Base-by-base conservation (phyloP, 2,329 filamentous ascomycete genomes). In the Alternaria atra region DNA sequence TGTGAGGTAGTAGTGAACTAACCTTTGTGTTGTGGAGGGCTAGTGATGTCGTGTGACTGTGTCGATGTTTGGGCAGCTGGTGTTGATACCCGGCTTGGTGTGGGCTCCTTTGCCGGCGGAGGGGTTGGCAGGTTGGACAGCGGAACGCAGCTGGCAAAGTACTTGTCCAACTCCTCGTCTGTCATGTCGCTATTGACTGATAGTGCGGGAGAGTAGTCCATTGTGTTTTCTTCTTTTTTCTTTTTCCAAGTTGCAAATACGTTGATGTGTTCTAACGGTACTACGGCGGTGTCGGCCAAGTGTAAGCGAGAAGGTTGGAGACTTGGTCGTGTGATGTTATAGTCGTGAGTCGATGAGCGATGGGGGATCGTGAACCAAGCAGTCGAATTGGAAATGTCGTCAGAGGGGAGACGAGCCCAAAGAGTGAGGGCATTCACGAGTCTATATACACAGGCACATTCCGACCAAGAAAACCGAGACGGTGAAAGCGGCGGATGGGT, bases 41-140 rank as follows among this genome's bases (percentile, higher is more conserved):
- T 55, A 34, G 32, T 44, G 15, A 30, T 47, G 57, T 59, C 39
- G 55, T 55, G 39, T 48, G 60, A 17, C 46, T 47, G 43, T 29
- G 42, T 44, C 37, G 27, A 44, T 20, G 52, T 50, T 27, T 42
- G 34, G 51, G 65, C 48, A 48, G 52, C 25, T 54, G 61, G 54
- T 53, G 61, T 47, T 44, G 60, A 53, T 52, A 47, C 43, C 39
- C 52, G 42, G 39, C 53, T 55, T 35, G 62, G 52, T 42, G 64
- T 60, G 50, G 65, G 64, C 61, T 73, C 67, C 66, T 73, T 77
- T 53, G 68, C 69, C 20, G 75, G 76, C n/a, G 79, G 79, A 57
- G 79, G 79, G 15, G 79, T 80, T 6, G 79, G 79, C 23, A 80
- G 68, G 65, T 75, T 79, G 32, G 77, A 80, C 40, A 80, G 68